phyloP scores from a whole-genome alignment of 1,139 yeast species.

The Keqinozyma sinolaborantium region DNA sequence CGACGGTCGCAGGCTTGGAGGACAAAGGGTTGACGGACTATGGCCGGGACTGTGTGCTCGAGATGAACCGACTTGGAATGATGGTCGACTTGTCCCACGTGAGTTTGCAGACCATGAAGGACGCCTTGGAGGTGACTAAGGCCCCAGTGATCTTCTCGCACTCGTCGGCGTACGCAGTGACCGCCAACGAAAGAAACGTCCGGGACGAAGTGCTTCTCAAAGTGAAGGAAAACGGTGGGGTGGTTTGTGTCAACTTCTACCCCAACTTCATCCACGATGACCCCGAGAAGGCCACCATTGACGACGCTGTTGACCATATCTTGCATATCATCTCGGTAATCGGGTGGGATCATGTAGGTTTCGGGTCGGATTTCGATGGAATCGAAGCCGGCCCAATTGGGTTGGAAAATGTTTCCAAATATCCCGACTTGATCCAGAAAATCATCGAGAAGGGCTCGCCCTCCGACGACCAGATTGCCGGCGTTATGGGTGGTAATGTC shows the following conservation, averaged over 20 bases:
- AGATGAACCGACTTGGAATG: slow-evolving; percentile 54
- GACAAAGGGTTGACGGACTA: slow-evolving; percentile 42
- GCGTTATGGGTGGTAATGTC: slow-evolving; percentile 46
- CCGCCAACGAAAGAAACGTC: slow-evolving; percentile 45
- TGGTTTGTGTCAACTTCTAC: slow-evolving; percentile 45
- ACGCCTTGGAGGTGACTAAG: slow-evolving; percentile 34
- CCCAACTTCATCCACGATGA: slow-evolving; percentile 34
- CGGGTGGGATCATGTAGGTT: slow-evolving; percentile 55
- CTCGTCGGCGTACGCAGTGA: slow-evolving; percentile 39
- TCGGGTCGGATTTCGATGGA: slow-evolving; percentile 56
- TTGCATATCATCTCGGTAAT: slow-evolving; percentile 37
- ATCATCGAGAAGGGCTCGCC: slow-evolving; percentile 38
- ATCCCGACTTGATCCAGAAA: slow-evolving; percentile 43
- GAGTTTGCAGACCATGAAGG: slow-evolving; percentile 48
- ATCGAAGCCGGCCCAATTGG: slow-evolving; percentile 47
- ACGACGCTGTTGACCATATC: slow-evolving; percentile 48
- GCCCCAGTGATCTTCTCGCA: slow-evolving; percentile 53
- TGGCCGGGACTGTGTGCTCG: slow-evolving; percentile 38
- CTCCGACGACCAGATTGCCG: slow-evolving; percentile 36
- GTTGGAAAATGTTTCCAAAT: slow-evolving; percentile 51
- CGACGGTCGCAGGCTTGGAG: slow-evolving; percentile 38
- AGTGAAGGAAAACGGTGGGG: slow-evolving; percentile 44
- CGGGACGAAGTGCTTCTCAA: slow-evolving; percentile 41
- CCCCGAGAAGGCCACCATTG: slow-evolving; percentile 25
- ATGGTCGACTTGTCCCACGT: slow-evolving; percentile 53